phyloP scores from a whole-genome alignment of 176 grass and related monocot species.

The bread wheat (Triticum aestivum) region IWGSC_CS_RefSeq_v2.1 NC_057812.1:237356566-237357065 shows the following conservation, averaged over 20 bases:
- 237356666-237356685: not conserved
- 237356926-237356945: too few relatives aligned
- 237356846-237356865: too few relatives aligned
- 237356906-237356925: too few relatives aligned
- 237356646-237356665: not conserved
- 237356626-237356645: not conserved
- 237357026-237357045: too few relatives aligned
- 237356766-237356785: constrained; percentile 8
- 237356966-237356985: too few relatives aligned
- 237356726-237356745: not conserved
- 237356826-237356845: not conserved
- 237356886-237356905: too few relatives aligned
- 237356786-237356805: not conserved
- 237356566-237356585: constrained; percentile 69
- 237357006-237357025: too few relatives aligned
- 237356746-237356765: not conserved
- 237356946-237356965: too few relatives aligned
- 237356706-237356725: not conserved
- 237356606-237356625: constrained; percentile 53
- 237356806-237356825: not conserved
- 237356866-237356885: too few relatives aligned
- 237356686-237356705: not conserved
- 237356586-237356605: constrained; percentile 60
- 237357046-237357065: too few relatives aligned
- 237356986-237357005: too few relatives aligned